A percentile compares a stretch with the other conserved stretches of the same genome.
These are phyloP conservation scores for Aspergillus amoenus DNA, from an alignment of 2,329 filamentous ascomycete species.

Conservation along the genomic window DNA sequence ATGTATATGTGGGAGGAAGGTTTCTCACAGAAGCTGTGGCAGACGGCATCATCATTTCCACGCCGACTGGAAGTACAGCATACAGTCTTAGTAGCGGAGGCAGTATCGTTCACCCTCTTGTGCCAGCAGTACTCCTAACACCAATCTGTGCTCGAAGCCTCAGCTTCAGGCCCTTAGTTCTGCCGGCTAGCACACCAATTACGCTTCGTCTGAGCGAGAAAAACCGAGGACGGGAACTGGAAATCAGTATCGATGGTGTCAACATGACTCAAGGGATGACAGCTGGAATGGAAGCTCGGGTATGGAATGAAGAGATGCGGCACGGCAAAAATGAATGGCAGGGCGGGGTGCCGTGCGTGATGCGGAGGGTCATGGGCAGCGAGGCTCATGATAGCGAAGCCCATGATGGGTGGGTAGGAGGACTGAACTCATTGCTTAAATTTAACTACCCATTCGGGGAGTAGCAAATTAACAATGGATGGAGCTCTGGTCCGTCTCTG, in stretches of 20 bases:
- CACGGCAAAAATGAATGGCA: conserved; percentile 55
- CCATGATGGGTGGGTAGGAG: conserved; percentile 95
- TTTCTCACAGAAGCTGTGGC: conserved; percentile 92
- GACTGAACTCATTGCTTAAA: conserved; percentile 87
- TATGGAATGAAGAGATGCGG: conserved; percentile 80
- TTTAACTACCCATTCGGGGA: conserved; percentile 97
- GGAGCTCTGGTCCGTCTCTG: not conserved
- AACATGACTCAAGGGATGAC: conserved; percentile 63
- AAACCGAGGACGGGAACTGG: conserved; percentile 72
- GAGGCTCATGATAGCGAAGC: conserved; percentile 65
- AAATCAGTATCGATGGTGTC: conserved; percentile 77
- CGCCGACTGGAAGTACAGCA: conserved; percentile 90
- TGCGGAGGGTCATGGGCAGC: conserved; percentile 58
- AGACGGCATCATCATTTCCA: conserved; percentile 91
- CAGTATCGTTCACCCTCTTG: conserved; percentile 89
- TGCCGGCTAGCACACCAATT: conserved; percentile 82
- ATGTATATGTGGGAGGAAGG: conserved; percentile 83
- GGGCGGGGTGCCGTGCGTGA: conserved; percentile 89
- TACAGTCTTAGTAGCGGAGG: conserved; percentile 93
- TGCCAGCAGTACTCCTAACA: conserved; percentile 83
- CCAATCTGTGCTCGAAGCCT: conserved; percentile 92
- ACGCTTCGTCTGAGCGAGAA: conserved; percentile 77
- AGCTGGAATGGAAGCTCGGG: conserved; percentile 79
- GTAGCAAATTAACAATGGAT: conserved; percentile 27
- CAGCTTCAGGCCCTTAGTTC: conserved; percentile 85